phyloP scores from a whole-genome alignment of 495 filamentous ascomycete species.

The Penicillium coprophilum region DNA sequence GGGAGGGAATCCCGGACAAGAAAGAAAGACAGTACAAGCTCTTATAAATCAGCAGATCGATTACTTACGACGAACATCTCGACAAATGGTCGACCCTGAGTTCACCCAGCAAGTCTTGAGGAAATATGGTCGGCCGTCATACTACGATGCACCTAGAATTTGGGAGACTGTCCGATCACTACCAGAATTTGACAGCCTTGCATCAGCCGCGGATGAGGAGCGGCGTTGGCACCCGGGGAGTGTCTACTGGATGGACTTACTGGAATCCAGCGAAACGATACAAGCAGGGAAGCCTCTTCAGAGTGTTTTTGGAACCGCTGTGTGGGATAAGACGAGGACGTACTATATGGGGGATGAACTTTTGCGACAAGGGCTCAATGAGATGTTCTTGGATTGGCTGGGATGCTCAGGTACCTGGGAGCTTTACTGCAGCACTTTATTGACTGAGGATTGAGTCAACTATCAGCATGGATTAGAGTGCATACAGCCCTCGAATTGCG shows the following conservation, averaged over 20 bases:
- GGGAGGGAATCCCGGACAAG: background rate
- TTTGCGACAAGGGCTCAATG: constrained; percentile 24
- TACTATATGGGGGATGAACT: constrained; percentile 28
- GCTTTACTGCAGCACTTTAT: constrained; percentile 10
- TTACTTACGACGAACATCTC: constrained; percentile 21
- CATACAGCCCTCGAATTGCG: background rate
- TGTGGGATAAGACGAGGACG: constrained; percentile 1
- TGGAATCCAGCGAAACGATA: constrained; percentile 18
- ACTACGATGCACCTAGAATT: constrained; percentile 16
- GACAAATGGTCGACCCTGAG: constrained; percentile 19
- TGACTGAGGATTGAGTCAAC: background rate
- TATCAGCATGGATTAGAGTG: background rate
- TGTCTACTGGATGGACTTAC: constrained; percentile 19
- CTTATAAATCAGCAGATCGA: constrained; percentile 18
- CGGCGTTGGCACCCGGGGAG: constrained; percentile 16
- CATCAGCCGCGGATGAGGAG: constrained; percentile 10
- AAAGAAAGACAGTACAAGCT: constrained; percentile 2
- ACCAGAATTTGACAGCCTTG: constrained; percentile 19
- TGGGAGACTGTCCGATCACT: constrained; percentile 19
- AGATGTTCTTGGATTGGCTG: constrained; percentile 26
- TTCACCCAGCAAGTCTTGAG: constrained; percentile 7
- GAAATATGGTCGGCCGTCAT: constrained; percentile 16
- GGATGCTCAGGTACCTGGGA: constrained; percentile 16
- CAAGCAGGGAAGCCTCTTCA: constrained; percentile 10
- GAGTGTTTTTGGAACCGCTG: constrained; percentile 11